These are phyloP conservation scores for Rhizopogon vesiculosus DNA, from an alignment of 768 basidiomycete genomes.

Conservation along the genomic window DNA sequence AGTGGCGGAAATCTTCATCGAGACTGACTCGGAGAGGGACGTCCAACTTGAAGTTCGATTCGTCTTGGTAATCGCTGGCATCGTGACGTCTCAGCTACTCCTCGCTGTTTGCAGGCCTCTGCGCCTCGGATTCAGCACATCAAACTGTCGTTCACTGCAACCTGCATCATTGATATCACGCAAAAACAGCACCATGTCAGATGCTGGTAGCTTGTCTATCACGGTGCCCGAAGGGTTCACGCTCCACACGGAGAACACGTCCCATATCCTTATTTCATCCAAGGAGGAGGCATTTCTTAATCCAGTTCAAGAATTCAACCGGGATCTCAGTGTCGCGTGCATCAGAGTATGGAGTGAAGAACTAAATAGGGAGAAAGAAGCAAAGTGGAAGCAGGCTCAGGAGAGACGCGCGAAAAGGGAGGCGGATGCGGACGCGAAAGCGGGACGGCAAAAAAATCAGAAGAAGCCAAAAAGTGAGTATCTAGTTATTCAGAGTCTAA, in stretches of 20 bases:
- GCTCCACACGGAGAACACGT: constrained; percentile 77
- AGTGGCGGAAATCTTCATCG: not conserved
- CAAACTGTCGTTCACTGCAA: not conserved
- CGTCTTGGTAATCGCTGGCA: constrained; percentile 3
- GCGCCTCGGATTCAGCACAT: constrained; percentile 15
- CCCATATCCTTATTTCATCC: constrained; percentile 67
- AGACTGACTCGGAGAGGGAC: not conserved
- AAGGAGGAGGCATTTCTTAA: constrained; percentile 89
- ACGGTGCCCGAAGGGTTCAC: constrained; percentile 69
- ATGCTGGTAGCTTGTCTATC: constrained; percentile 15
- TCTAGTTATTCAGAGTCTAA: not conserved
- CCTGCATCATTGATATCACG: not conserved
- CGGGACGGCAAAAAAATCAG: constrained; percentile 25
- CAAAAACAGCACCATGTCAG: not conserved
- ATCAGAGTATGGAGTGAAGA: constrained; percentile 88
- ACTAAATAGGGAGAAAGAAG: constrained; percentile 56
- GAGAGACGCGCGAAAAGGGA: constrained; percentile 41
- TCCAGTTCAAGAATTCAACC: constrained; percentile 97
- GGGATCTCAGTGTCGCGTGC: constrained; percentile 88
- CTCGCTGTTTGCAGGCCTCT: constrained; percentile 20
- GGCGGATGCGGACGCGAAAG: not conserved
- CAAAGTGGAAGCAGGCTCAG: constrained; percentile 50
- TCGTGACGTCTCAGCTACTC: constrained; percentile 16
- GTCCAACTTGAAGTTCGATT: not conserved
- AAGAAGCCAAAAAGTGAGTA: constrained; percentile 43